Base-by-base conservation (phyloP, 83 land plant species). In the Picea mariana region DNA sequence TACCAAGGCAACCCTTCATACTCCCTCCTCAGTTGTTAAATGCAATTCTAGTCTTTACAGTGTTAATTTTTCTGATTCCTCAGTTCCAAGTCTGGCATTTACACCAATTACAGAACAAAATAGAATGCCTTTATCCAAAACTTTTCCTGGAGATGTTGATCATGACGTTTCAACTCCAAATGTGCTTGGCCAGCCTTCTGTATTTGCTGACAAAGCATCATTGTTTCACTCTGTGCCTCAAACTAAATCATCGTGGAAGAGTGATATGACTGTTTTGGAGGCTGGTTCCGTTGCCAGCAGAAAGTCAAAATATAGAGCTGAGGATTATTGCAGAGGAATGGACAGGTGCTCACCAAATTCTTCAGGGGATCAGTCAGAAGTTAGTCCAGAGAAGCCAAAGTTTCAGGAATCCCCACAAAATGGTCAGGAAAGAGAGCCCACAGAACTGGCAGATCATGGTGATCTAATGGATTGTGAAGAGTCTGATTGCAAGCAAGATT, bases 241-340 rank as follows among this genome's bases (percentile, higher is more conserved):
- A 4, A 72, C 24, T 9, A n/a, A 20, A 72, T 72, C 76, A 42
- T n/a, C 76, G 7, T 72, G 55, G 44, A 44, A 44, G 55, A n/a
- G 76, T 72, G 55, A 72, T 44, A 44, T 72, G 55, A 44, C 76
- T 72, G 9, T 9, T 72, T 9, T 42, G 52, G 76, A 40, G 44
- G 76, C 55, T 42, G 76, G 18, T 44, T 72, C 55, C 44, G 44
- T 72, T 72, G 76, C 76, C 20, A 20, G 55, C 55, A 72, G 76
- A n/a, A n/a, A 40, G 2, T 11, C 44, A 40, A 42, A 72, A n/a
- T 40, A 47, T 40, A 40, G 13, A 42, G 13, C 3, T 44, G 55
- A 44, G 17, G 16, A 42, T 16, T 8, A 34, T 13, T 9, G 13
- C n/a, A 21, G n/a, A 72, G 8, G 52, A 18, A 44, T 72, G 20